A percentile compares a stretch with the other conserved stretches of the same genome.
Conservation (phyloP, 208 protist genomes). For the Trypanosoma cruzi region DNA sequence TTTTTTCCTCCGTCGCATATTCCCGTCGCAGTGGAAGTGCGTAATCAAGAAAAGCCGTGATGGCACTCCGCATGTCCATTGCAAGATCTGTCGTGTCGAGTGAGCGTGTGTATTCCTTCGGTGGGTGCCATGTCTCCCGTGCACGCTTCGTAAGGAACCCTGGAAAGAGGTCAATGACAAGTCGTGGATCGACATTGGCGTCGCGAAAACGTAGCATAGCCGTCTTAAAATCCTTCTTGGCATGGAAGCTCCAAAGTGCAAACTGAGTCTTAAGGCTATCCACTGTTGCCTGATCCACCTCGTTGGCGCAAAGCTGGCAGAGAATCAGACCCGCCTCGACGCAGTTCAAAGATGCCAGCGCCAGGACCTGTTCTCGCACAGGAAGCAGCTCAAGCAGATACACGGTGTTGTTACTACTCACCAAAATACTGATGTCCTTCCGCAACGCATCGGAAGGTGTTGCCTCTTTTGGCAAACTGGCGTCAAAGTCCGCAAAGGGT, state of each 20-base stretch:
- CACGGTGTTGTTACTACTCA: constrained; percentile 30
- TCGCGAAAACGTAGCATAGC: constrained; percentile 51
- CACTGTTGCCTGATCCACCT: constrained; percentile 36
- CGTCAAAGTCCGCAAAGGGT: constrained; percentile 56
- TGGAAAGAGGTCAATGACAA: constrained; percentile 55
- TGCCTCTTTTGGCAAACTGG: constrained; percentile 28
- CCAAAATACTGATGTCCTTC: constrained; percentile 38
- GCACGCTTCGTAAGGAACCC: constrained; percentile 27
- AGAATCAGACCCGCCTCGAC: constrained; percentile 54
- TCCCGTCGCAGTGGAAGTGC: constrained; percentile 22
- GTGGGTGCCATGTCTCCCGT: constrained; percentile 15
- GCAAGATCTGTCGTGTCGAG: constrained; percentile 8
- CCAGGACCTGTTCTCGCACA: constrained; percentile 32
- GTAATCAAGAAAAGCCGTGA: constrained; percentile 31
- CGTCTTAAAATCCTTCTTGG: constrained; percentile 31
- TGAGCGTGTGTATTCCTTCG: constrained; percentile 9
- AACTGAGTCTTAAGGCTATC: constrained; percentile 35
- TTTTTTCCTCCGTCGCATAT: constrained; percentile 14
- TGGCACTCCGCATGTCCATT: constrained; percentile 13
- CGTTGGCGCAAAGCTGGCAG: constrained; percentile 57
- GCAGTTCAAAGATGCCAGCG: constrained; percentile 25
- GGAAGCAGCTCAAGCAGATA: constrained; percentile 39
- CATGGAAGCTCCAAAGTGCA: constrained; percentile 46
- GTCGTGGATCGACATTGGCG: constrained; percentile 41
- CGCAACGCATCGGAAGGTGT: constrained; percentile 24